These are phyloP conservation scores for Barbarea vulgaris DNA, from an alignment of 345 rosid genomes.

Conservation along the genomic window DNA sequence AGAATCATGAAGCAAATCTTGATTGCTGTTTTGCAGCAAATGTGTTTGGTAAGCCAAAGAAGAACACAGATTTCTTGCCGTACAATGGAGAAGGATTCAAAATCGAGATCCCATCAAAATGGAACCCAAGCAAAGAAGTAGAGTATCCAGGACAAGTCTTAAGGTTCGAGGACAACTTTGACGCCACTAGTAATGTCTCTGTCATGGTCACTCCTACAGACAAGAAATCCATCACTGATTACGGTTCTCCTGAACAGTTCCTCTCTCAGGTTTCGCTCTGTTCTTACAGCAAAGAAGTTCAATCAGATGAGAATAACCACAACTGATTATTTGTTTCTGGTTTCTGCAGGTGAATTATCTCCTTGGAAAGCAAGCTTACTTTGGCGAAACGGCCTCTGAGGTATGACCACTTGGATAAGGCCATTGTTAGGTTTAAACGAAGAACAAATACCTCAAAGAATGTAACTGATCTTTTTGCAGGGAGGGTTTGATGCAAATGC, in stretches of 20 bases:
- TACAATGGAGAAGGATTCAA: slow-evolving; percentile 80
- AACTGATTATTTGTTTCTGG: slow-evolving; percentile 10
- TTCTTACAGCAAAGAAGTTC: not conserved
- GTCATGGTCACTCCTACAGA: slow-evolving; percentile 82
- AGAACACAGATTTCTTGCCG: slow-evolving; percentile 72
- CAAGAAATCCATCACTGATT: slow-evolving; percentile 84
- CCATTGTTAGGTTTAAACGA: not conserved
- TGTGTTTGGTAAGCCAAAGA: slow-evolving; percentile 89
- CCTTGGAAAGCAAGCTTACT: slow-evolving; percentile 86
- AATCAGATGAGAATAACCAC: not conserved
- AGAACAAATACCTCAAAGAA: not conserved
- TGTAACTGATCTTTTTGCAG: slow-evolving; percentile 37
- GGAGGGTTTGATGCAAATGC: slow-evolving; percentile 77
- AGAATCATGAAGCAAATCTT: slow-evolving; percentile 8
- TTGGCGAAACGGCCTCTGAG: slow-evolving; percentile 72
- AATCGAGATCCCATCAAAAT: slow-evolving; percentile 75
- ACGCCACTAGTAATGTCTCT: slow-evolving; percentile 55
- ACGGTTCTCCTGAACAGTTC: slow-evolving; percentile 75
- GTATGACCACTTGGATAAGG: slow-evolving; percentile 39
- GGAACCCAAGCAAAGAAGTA: slow-evolving; percentile 93
- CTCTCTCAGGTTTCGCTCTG: slow-evolving; percentile 54
- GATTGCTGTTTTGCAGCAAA: slow-evolving; percentile 58
- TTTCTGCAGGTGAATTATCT: slow-evolving; percentile 70
- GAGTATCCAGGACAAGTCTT: slow-evolving; percentile 94
- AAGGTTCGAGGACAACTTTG: slow-evolving; percentile 90